A percentile compares a stretch with the other conserved stretches of the same genome.
Conservation (phyloP, 768 basidiomycete genomes). For the Tulasnella sp. region DNA sequence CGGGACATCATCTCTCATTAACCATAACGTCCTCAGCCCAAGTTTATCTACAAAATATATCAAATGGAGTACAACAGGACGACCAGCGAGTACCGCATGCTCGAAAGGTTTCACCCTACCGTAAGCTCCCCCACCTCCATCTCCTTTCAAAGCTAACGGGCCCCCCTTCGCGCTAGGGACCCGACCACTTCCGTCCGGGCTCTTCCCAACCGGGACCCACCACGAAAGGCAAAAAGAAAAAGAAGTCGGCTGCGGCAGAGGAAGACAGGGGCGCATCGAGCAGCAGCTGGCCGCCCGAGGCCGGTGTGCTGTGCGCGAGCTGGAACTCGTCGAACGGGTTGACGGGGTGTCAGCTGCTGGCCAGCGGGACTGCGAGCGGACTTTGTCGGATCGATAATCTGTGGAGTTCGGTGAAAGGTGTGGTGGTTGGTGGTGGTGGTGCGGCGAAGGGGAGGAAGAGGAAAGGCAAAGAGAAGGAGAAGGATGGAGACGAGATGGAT, state of each 20-base stretch:
- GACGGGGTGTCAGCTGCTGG: constrained; percentile 45
- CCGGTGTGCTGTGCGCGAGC: constrained; percentile 60
- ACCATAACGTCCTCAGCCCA: constrained; percentile 37
- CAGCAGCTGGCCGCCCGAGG: constrained; percentile 68
- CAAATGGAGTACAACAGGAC: constrained; percentile 79
- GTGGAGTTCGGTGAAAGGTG: constrained; percentile 36
- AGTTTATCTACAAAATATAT: constrained; percentile 68
- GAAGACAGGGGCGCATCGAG: constrained; percentile 31
- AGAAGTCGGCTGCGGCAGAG: constrained; percentile 23
- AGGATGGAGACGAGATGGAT: background rate
- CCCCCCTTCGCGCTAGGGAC: constrained; percentile 27
- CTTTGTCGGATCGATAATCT: constrained; percentile 77
- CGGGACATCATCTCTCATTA: background rate
- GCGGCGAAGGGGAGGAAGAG: background rate
- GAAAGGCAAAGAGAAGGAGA: background rate
- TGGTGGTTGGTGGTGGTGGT: background rate
- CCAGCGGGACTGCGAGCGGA: constrained; percentile 73
- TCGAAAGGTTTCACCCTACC: constrained; percentile 75
- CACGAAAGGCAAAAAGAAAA: constrained; percentile 25
- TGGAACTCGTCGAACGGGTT: constrained; percentile 79
- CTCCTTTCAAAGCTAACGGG: constrained; percentile 25
- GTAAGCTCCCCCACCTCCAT: constrained; percentile 23
- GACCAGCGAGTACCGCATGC: constrained; percentile 66
- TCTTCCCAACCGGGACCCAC: constrained; percentile 26
- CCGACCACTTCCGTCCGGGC: background rate